A percentile compares a stretch with the other conserved stretches of the same genome.
Conservation (phyloP, 2,329 filamentous ascomycete species). For the Ceratocystis lukuohia region DNA sequence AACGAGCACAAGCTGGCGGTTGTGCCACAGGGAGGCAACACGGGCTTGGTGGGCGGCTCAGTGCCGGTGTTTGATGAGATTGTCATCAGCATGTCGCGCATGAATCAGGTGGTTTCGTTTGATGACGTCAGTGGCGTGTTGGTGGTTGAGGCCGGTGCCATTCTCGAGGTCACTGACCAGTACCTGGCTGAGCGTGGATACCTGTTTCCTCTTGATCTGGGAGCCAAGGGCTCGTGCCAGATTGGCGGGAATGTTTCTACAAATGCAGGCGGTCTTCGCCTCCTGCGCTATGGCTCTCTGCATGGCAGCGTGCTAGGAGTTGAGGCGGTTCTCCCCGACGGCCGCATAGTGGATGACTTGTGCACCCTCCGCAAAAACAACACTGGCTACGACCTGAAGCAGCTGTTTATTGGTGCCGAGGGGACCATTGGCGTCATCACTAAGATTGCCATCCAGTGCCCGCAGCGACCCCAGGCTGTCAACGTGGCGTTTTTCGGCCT, state of each 20-base stretch:
- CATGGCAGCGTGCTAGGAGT: slow-evolving; percentile 87
- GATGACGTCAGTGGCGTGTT: slow-evolving; percentile 85
- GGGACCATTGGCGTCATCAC: slow-evolving; percentile 93
- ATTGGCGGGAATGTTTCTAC: slow-evolving; percentile 93
- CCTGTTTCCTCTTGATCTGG: slow-evolving; percentile 93
- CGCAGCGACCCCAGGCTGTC: slow-evolving; percentile 71
- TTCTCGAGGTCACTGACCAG: slow-evolving; percentile 78
- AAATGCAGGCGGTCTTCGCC: slow-evolving; percentile 80
- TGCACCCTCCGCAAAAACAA: slow-evolving; percentile 92
- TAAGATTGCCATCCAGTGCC: slow-evolving; percentile 75
- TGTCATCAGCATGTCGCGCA: slow-evolving; percentile 74
- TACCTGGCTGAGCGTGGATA: slow-evolving; percentile 71
- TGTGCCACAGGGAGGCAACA: slow-evolving; percentile 94
- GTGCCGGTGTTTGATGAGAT: slow-evolving; percentile 98
- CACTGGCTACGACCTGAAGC: slow-evolving; percentile 94
- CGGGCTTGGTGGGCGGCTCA: slow-evolving; percentile 85
- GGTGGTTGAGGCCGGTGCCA: slow-evolving; percentile 79
- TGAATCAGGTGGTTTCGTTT: slow-evolving; percentile 85
- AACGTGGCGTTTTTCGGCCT: slow-evolving; percentile 94
- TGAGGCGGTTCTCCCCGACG: slow-evolving; percentile 86
- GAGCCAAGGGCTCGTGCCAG: slow-evolving; percentile 92
- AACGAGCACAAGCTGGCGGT: slow-evolving; percentile 86
- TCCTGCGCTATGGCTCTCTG: slow-evolving; percentile 84
- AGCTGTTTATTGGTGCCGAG: slow-evolving; percentile 90
- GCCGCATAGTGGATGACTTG: slow-evolving; percentile 81